Percentiles rank a stretch among this genome's conserved stretches.
Evolutionary conservation across 306 rosid genomes (phyloP).

Genomic region (Cercis canadensis): DNA sequence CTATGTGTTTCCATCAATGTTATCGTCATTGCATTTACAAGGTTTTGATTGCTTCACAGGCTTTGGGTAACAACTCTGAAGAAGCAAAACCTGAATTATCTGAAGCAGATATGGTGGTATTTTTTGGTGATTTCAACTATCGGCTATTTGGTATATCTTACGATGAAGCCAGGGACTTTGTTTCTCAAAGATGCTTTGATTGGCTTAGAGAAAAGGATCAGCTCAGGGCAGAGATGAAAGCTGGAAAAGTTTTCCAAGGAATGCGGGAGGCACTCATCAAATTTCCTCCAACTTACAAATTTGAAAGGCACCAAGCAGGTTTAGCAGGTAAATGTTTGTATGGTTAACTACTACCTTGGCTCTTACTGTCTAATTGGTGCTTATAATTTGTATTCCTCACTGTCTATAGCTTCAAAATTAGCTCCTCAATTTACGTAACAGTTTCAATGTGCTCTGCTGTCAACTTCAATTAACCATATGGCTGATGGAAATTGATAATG

Average conservation of each 20-base stretch:
- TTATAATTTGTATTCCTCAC: slow-evolving; percentile 27
- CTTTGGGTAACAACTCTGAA: slow-evolving; percentile 62
- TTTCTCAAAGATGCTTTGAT: slow-evolving; percentile 99
- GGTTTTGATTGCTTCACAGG: slow-evolving; percentile 52
- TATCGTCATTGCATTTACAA: slow-evolving; percentile 33
- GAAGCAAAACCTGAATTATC: slow-evolving; percentile 91
- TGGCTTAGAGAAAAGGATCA: slow-evolving; percentile 99
- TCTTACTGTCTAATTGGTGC: neutral
- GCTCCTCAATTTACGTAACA: slow-evolving; percentile 28
- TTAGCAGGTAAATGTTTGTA: slow-evolving; percentile 69
- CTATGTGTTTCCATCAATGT: slow-evolving; percentile 31
- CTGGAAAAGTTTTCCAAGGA: slow-evolving; percentile 98
- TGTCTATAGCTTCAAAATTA: slow-evolving; percentile 20
- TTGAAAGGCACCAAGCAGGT: slow-evolving; percentile 89
- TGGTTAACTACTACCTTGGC: slow-evolving; percentile 22
- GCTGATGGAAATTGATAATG: slow-evolving; percentile 15
- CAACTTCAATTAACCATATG: neutral
- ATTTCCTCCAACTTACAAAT: slow-evolving; percentile 98
- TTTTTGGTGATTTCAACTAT: slow-evolving; percentile 94
- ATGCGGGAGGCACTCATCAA: slow-evolving; percentile 94
- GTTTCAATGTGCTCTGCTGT: slow-evolving; percentile 33
- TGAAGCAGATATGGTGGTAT: slow-evolving; percentile 94
- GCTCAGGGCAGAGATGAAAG: slow-evolving; percentile 95
- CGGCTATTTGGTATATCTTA: slow-evolving; percentile 97
- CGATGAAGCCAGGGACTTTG: slow-evolving; percentile 98